These are phyloP conservation scores for Colletotrichum salicis DNA, from an alignment of 2,329 filamentous ascomycete genomes.

Conservation along the genomic window DNA sequence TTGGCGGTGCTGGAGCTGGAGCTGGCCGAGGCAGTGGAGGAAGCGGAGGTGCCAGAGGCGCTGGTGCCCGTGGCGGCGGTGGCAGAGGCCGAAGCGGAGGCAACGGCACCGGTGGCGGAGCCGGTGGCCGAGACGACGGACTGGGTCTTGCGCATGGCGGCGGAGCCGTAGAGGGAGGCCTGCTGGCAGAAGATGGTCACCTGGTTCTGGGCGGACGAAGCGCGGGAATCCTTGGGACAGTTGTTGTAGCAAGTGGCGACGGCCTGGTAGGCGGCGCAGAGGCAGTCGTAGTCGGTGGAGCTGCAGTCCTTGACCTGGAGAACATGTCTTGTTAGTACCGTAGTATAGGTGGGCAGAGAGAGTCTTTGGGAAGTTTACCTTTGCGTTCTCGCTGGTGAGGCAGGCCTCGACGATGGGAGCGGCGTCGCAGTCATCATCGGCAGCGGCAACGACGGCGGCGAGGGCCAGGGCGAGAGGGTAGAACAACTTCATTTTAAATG, in stretches of 20 bases:
- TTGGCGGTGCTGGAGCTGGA: slow-evolving; percentile 38
- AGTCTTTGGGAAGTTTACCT: slow-evolving; percentile 41
- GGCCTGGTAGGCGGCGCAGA: slow-evolving; percentile 56
- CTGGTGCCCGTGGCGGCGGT: slow-evolving; percentile 37
- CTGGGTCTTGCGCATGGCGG: slow-evolving; percentile 40
- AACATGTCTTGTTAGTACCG: background rate
- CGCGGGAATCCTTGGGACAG: slow-evolving; percentile 61
- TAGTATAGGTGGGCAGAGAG: background rate
- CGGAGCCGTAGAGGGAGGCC: slow-evolving; percentile 55
- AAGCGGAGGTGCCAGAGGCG: slow-evolving; percentile 31
- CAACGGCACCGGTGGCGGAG: slow-evolving; percentile 37
- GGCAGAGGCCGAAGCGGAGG: slow-evolving; percentile 38
- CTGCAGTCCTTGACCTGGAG: slow-evolving; percentile 50
- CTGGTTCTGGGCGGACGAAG: slow-evolving; percentile 47
- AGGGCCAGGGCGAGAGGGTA: slow-evolving; percentile 52
- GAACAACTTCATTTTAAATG: slow-evolving; percentile 58
- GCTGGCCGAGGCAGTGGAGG: slow-evolving; percentile 35
- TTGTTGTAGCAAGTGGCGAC: slow-evolving; percentile 66
- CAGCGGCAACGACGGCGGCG: slow-evolving; percentile 43
- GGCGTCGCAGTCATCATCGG: slow-evolving; percentile 50
- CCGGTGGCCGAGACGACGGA: slow-evolving; percentile 39
- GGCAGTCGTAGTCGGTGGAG: slow-evolving; percentile 57
- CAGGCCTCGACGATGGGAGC: slow-evolving; percentile 60
- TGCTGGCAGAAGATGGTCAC: slow-evolving; percentile 57
- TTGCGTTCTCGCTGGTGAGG: slow-evolving; percentile 51